Base-by-base conservation (phyloP, 495 filamentous ascomycete species). In the Venustampulla echinocandica region DNA sequence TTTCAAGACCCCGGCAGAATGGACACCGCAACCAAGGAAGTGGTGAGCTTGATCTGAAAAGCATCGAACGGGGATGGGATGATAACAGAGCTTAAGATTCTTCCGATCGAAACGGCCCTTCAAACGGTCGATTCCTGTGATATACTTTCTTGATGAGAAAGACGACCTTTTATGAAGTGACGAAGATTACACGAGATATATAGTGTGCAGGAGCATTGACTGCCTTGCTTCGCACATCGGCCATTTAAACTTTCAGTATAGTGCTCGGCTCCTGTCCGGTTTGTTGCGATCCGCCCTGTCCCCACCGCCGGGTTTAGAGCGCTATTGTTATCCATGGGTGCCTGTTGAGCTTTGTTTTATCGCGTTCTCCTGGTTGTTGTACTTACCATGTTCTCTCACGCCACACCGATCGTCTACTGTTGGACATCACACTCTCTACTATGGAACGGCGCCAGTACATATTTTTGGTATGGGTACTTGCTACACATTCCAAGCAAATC, bases 11-110 rank as follows among this genome's bases (percentile, higher is more conserved):
- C 53, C 77, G 86, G 49, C 76, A 81, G 53, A 89, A 87, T 62
- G 88, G 88, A 51, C 89, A 95, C 63, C 77, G 80, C 58, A 73
- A 80, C 41, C 79, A 84, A 42, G 80, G 85, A 48, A 92, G 87
- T 65, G 89, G 90, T 73, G 82, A 85, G 58, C 67, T 84, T 55
- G 57, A 60, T 42, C 44, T 53, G 23, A 53, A 52, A 27, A 44
- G 38, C 21, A 45, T 46, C 33, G 51, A 52, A 21, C 30, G 30
- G 37, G 40, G 42, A 41, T 59, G 49, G 49, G 49, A 59, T 55
- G 52, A 58, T 53, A 55, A 55, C 56, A 59, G 46, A 47, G 56
- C 27, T 18, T 37, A 58, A 53, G 50, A 56, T 53, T 54, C 56
- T 28, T 52, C 55, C 44, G 57, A 59, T 43, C 57, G 53, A 53